A percentile compares a stretch with the other conserved stretches of the same genome.
Conservation (phyloP, 345 rosid genomes). For the Hypericum perforatum region DNA sequence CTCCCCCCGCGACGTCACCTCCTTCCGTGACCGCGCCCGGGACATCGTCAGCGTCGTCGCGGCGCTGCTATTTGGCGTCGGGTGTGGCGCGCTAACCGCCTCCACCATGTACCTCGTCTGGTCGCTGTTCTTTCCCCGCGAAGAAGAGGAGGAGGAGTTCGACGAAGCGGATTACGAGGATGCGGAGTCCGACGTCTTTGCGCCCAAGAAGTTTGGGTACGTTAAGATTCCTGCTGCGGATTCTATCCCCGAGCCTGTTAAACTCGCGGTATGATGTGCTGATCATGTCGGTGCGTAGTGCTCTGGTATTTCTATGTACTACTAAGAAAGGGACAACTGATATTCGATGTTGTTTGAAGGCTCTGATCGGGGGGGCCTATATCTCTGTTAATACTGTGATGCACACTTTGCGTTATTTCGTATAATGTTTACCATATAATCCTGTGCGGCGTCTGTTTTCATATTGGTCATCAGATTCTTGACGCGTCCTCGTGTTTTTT, state of each 20-base stretch:
- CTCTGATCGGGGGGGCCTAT: too few relatives aligned
- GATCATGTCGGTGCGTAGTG: too few relatives aligned
- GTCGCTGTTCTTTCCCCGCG: slow-evolving; percentile 52
- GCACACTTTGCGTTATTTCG: too few relatives aligned
- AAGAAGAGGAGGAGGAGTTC: slow-evolving; percentile 5
- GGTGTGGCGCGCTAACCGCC: slow-evolving; percentile 90
- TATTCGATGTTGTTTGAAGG: too few relatives aligned
- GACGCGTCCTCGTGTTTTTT: too few relatives aligned
- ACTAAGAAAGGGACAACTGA: too few relatives aligned
- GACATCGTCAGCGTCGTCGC: slow-evolving; percentile 86
- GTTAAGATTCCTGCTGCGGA: slow-evolving; percentile 43
- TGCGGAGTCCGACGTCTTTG: slow-evolving; percentile 24
- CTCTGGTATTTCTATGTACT: too few relatives aligned
- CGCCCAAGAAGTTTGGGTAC: slow-evolving; percentile 73
- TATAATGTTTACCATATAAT: too few relatives aligned
- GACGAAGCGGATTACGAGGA: slow-evolving; percentile 19
- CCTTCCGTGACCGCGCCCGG: slow-evolving; percentile 66
- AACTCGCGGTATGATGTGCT: slow-evolving; percentile 30
- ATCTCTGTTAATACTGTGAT: too few relatives aligned
- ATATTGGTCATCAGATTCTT: too few relatives aligned
- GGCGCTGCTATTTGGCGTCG: slow-evolving; percentile 80
- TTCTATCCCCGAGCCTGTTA: slow-evolving; percentile 7
- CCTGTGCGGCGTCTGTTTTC: too few relatives aligned
- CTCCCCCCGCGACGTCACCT: slow-evolving; percentile 36
- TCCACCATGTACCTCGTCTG: slow-evolving; percentile 81